A percentile compares a stretch with the other conserved stretches of the same genome.
phyloP scores from a whole-genome alignment of 2,329 filamentous ascomycete species.

The Fusarium brevicatenulatum region DNA sequence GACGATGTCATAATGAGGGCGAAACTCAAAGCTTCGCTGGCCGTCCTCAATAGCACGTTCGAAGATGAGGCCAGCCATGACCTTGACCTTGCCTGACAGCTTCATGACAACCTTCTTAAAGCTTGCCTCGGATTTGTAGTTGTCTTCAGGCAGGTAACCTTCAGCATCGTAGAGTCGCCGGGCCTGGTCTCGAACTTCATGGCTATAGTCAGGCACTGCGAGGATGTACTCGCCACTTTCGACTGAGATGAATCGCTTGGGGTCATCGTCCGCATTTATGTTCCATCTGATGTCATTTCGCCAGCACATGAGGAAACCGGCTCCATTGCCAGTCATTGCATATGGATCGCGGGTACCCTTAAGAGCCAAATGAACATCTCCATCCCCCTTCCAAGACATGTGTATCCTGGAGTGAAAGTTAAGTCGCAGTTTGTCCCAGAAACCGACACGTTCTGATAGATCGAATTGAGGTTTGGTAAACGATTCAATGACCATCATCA shows the following conservation, averaged over 20 bases:
- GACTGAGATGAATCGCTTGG: slow-evolving; percentile 93
- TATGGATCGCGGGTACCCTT: slow-evolving; percentile 96
- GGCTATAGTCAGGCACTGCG: slow-evolving; percentile 92
- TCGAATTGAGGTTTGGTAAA: slow-evolving; percentile 97
- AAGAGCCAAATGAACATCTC: slow-evolving; percentile 91
- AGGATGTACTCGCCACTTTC: slow-evolving; percentile 95
- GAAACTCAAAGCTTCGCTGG: slow-evolving; percentile 85
- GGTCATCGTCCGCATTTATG: slow-evolving; percentile 85
- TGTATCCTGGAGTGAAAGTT: slow-evolving; percentile 92
- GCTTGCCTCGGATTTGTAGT: slow-evolving; percentile 76
- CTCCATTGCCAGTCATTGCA: slow-evolving; percentile 88
- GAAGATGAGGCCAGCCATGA: slow-evolving; percentile 91
- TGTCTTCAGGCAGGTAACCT: slow-evolving; percentile 70
- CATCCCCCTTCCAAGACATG: slow-evolving; percentile 93
- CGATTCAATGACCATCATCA: slow-evolving; percentile 99
- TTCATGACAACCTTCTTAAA: slow-evolving; percentile 99
- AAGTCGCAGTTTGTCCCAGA: slow-evolving; percentile 98
- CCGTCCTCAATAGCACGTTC: slow-evolving; percentile 81
- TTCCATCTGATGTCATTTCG: slow-evolving; percentile 91
- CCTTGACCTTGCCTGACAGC: slow-evolving; percentile 93
- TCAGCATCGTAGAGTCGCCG: slow-evolving; percentile 63
- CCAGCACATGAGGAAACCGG: slow-evolving; percentile 99
- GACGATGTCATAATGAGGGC: slow-evolving; percentile 90
- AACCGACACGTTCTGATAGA: slow-evolving; percentile 91
- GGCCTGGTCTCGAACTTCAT: slow-evolving; percentile 78